Evolutionary conservation across 2,329 filamentous ascomycete genomes (phyloP).

Genomic region (Penicillium sp.): DNA sequence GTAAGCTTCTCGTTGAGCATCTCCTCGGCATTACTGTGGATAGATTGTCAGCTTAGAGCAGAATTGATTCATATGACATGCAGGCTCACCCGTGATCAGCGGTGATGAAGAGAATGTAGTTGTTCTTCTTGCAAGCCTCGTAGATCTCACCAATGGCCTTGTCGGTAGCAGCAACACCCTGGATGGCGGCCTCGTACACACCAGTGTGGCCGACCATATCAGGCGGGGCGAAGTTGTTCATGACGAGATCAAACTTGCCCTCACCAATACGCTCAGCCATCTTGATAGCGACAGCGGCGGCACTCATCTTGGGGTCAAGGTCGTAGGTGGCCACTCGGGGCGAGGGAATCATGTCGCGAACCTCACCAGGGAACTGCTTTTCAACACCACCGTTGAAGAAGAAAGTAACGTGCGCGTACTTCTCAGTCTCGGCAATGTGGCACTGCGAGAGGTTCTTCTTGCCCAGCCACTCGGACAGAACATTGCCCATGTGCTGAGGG

Average conservation of each 20-base stretch:
- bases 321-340: conserved; percentile 97
- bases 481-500: conserved; percentile 94
- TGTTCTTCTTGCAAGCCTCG: conserved; percentile 89
- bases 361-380: conserved; percentile 90
- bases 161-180: conserved; percentile 83
- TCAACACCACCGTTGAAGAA: conserved; percentile 99
- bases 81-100: conserved; percentile 77
- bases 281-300: conserved; percentile 83
- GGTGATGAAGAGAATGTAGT: conserved; percentile 92
- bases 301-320: conserved; percentile 92
- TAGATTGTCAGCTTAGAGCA: conserved; percentile 19
- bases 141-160: conserved; percentile 90
- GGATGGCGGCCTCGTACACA: conserved; percentile 89
- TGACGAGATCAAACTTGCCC: conserved; percentile 89
- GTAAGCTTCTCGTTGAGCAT: conserved; percentile 96
- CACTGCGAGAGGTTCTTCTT: conserved; percentile 90
- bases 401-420: conserved; percentile 99
- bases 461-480: conserved; percentile 94
- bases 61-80: neutral
- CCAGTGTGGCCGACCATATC: conserved; percentile 99
- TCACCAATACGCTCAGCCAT: conserved; percentile 82
- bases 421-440: conserved; percentile 97
- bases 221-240: conserved; percentile 99
- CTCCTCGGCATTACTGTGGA: conserved; percentile 80
- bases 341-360: conserved; percentile 88